Base-by-base conservation (phyloP, 2,329 filamentous ascomycete species). In the Didymella arachidicola region DNA sequence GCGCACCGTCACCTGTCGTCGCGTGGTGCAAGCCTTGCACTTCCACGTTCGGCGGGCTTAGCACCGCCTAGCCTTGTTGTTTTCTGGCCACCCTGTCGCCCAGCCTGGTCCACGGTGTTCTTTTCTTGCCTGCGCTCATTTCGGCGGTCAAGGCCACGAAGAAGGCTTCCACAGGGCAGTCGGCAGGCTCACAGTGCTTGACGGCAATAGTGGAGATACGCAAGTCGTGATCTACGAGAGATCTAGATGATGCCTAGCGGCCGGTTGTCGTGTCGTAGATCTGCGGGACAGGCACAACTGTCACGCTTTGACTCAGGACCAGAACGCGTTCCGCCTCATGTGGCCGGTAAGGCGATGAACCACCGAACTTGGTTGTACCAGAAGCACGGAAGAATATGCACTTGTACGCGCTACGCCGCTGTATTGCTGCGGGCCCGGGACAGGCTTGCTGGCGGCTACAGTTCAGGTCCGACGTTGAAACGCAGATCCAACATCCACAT, bases 391-490 rank as follows among this genome's bases (percentile, higher is more conserved):
- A 42, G 45, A 61, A 58, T 59, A 61, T 69, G 68, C 67, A 67
- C 46, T 52, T 51, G 47, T 60, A 64, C 62, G 68, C 64, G 62
- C 64, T 67, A 70, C 68, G 70, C 68, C 66, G 59, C 65, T 63
- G 53, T 55, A 59, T 58, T 59, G 60, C 64, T 59, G 61, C 69
- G 63, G 63, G 67, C 60, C 59, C 65, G 64, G 66, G 52, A 65
- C 46, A 51, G 60, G 55, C 27, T 61, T 59, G 59, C 66, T 62
- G 72, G 74, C 73, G 74, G 71, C 72, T 77, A 76, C 72, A 71
- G 61, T 59, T 64, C 66, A 67, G 72, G 72, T 62, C 71, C 53
- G 48, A 59, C 58, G 63, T 69, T 74, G 72, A 76, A 75, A 75
- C 73, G 58, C 63, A 69, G 62, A 73, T 72, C 67, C 62, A 66